Conservation (phyloP, 75 land plant species). For the Pinus tabuliformis region DNA sequence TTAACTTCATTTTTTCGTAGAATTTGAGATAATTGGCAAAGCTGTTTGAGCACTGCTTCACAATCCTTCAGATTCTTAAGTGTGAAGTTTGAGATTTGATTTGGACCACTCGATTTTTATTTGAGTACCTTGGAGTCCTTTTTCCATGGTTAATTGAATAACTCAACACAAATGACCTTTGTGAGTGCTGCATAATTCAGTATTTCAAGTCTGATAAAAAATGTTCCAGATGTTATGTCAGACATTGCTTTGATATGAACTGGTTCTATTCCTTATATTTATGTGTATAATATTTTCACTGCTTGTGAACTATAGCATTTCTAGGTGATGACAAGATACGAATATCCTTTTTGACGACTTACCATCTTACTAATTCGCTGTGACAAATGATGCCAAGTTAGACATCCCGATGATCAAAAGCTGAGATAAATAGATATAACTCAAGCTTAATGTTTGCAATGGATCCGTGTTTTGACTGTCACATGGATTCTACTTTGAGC, state of each 20-base stretch:
- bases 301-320: neutral
- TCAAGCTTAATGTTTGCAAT: neutral
- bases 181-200: neutral
- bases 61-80: neutral
- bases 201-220: neutral
- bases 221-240: neutral
- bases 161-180: neutral
- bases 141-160: neutral
- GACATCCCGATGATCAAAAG: neutral
- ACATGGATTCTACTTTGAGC: neutral
- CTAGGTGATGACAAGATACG: neutral
- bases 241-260: neutral
- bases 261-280: neutral
- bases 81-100: neutral
- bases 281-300: neutral
- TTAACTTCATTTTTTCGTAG: too few relatives aligned
- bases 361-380: neutral
- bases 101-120: neutral
- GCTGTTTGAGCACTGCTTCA: neutral
- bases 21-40: neutral
- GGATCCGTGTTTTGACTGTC: neutral
- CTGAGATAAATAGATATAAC: neutral
- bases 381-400: neutral
- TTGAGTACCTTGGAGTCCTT: neutral
- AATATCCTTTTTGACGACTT: neutral